phyloP scores from a whole-genome alignment of 805 yeast species.

The Candida pseudofarinosa region DNA sequence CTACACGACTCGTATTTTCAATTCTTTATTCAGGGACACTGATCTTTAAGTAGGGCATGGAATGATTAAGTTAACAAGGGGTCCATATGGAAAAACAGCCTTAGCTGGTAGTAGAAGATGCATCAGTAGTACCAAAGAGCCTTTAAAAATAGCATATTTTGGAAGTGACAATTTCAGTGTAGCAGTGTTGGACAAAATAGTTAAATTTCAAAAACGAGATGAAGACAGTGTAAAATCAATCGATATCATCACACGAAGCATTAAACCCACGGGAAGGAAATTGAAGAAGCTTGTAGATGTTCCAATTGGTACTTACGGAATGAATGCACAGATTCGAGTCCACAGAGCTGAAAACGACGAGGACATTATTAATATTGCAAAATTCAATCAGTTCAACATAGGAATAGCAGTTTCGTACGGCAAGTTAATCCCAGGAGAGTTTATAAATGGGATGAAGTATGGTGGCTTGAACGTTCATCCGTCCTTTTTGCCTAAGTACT shows the following conservation, averaged over 20 bases:
- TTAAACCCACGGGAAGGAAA: slow-evolving; percentile 64
- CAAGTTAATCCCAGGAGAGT: slow-evolving; percentile 61
- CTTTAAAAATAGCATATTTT: slow-evolving; percentile 54
- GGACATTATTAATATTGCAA: slow-evolving; percentile 30
- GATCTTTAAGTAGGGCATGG: too few species aligned
- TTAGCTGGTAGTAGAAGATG: too few species aligned
- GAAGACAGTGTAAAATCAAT: slow-evolving; percentile 30
- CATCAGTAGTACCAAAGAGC: too few species aligned
- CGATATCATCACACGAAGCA: slow-evolving; percentile 60
- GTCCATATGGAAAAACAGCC: too few species aligned
- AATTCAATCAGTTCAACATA: slow-evolving; percentile 42
- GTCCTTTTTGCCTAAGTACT: slow-evolving; percentile 72
- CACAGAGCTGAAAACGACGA: slow-evolving; percentile 48
- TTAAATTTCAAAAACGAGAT: slow-evolving; percentile 17
- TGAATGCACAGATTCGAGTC: slow-evolving; percentile 27
- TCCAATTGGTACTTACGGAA: slow-evolving; percentile 47
- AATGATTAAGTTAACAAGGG: too few species aligned
- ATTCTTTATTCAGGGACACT: neutral
- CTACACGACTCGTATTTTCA: neutral
- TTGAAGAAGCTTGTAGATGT: slow-evolving; percentile 44
- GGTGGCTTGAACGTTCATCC: slow-evolving; percentile 94
- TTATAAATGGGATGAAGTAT: slow-evolving; percentile 44
- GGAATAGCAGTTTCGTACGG: slow-evolving; percentile 95
- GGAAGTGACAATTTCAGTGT: slow-evolving; percentile 76
- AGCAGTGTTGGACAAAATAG: slow-evolving; percentile 40